Base-by-base conservation (phyloP, 305 asterid species). In the Galium porrigens region DNA sequence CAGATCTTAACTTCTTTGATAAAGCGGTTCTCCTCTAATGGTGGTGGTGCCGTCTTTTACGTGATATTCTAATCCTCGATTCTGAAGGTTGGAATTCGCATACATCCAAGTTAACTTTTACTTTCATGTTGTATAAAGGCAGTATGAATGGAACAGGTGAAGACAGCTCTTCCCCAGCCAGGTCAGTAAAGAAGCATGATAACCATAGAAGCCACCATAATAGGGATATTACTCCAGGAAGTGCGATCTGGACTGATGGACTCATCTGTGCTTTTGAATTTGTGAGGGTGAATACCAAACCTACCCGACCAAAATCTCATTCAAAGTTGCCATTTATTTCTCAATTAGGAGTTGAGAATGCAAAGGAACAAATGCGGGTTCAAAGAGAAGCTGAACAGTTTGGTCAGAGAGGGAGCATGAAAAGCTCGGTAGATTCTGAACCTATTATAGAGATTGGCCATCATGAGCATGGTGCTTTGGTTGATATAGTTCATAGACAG, bases 131-230 rank as follows among this genome's bases (percentile, higher is more conserved):
- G 70, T 32, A 63, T 74, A 70, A 58, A 61, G 25, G 66, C 59
- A 76, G 25, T 37, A 84, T 71, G 86, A 70, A 75, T 70, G 79
- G 81, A 36, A 63, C 5, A 58, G 68, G 55, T 61, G 86, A 82
- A 73, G 86, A 78, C 32, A 49, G 68, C 68, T 74, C 82, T 22
- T 70, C 78, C 63, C 73, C 61, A 30, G 75, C 66, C 69, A 73
- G 68, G 70, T 75, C 72, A 72, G 44, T 64, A 3, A 83, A 72
- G 82, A 77, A 73, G 80, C 74, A 72, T 11, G 90, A 82, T 36
- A 70, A 2, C 68, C 80, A 76, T 36, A 85, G 83, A 76, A 80
- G 67, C 67, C 75, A 68, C 67, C 68, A 69, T 60, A 75, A 42
- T 71, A 46, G 18, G 20, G 52, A 46, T 46, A 7, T 46, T 15